Conservation (phyloP, 352 stramenopile genomes). For the Albugo laibachii region DNA sequence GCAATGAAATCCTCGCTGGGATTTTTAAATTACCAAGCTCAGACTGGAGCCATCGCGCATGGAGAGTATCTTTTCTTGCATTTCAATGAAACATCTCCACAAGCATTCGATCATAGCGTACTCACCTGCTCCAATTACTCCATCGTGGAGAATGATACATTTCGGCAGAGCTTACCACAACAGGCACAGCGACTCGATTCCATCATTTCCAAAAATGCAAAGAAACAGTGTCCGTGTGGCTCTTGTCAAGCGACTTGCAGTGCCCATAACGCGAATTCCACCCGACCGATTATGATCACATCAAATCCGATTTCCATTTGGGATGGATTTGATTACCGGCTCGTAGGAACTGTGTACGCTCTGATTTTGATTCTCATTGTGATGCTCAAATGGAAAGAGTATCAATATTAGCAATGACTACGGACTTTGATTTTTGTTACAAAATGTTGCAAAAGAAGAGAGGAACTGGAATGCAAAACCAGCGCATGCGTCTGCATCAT, state of each 20-base stretch:
- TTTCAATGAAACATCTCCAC: slow-evolving; percentile 22
- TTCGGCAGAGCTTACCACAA: slow-evolving; percentile 19
- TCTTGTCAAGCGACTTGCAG: slow-evolving; percentile 50
- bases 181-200: slow-evolving; percentile 49
- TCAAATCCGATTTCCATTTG: slow-evolving; percentile 49
- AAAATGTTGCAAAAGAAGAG: too few species aligned
- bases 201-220: slow-evolving; percentile 20
- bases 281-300: slow-evolving; percentile 18
- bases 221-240: slow-evolving; percentile 56
- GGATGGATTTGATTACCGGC: slow-evolving; percentile 32
- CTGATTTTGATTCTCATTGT: too few species aligned
- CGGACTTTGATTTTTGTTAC: too few species aligned
- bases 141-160: slow-evolving; percentile 12
- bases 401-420: too few species aligned
- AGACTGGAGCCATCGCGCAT: slow-evolving; percentile 71
- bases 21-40: slow-evolving; percentile 79
- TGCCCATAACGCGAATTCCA: slow-evolving; percentile 9
- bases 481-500: too few species aligned
- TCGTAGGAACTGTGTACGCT: slow-evolving; percentile 41
- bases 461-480: too few species aligned
- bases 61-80: slow-evolving; percentile 70
- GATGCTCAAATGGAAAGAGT: too few species aligned
- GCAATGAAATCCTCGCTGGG: slow-evolving; percentile 69
- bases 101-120: slow-evolving; percentile 31
- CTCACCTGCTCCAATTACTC: slow-evolving; percentile 68